Base-by-base conservation (phyloP, 2,329 filamentous ascomycete species). In the Talaromyces sp. region DNA sequence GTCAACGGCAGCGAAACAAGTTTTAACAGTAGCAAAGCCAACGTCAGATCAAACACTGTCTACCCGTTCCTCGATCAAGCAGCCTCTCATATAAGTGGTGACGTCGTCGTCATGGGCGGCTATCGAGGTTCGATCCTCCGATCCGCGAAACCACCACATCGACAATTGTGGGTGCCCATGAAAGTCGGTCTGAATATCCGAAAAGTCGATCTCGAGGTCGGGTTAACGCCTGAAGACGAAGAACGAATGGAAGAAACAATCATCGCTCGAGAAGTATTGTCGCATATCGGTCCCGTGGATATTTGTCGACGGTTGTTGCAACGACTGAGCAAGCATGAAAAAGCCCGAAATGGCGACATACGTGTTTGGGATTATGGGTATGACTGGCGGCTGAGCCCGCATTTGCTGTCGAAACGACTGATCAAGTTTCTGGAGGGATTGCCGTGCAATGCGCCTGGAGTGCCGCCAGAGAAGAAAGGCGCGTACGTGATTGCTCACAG, bases 131-230 rank as follows among this genome's bases (percentile, higher is more conserved):
- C 93, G 0, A 83, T 97, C n/a, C 76, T 98, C 33, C 87, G 93
- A 33, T 96, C 92, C 11, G 89, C 91, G 11, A 88, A 92, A 65
- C 84, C 90, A 8, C 89, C 90, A 3, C 86, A 93, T 70, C 87
- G 92, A n/a, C 92, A 96, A 72, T 79, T 96, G 0, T 98, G 93
- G 93, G 91, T 96, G 1, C 93, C 93, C 0, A 88, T 97, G 71
- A 97, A 97, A 75, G 88, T 96, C 31, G 93, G 93, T 0, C 79
- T 98, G 58, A 96, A 96, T 69, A 85, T 97, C 65, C 88, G 93
- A 61, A 96, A 95, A 72, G 93, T 93, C 1, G 91, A 98, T 72
- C 81, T 98, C 3, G 92, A 96, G 73, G 88, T 98, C 9, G 93
- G 92, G 0, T 77, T 97, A 4, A 84, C 90, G 14, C 86, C 86